Evolutionary conservation across 73 alveolate genomes (phyloP).

Genomic region (Paramecium caudatum): DNA sequence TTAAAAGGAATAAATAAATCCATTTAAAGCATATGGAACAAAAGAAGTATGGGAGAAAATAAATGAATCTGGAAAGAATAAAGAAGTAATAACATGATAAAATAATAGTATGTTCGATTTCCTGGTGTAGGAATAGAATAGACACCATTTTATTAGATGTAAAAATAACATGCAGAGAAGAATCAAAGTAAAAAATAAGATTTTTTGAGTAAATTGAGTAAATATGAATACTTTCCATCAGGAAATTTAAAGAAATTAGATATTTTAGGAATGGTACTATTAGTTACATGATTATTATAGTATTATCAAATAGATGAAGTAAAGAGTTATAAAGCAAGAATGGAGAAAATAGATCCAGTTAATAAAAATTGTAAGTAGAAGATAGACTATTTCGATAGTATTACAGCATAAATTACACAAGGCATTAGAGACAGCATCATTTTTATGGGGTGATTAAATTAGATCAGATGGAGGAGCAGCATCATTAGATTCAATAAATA

Average conservation of each 20-base stretch:
- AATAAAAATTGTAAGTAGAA: slow-evolving; percentile 51
- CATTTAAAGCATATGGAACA: slow-evolving; percentile 56
- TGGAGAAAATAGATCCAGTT: slow-evolving; percentile 53
- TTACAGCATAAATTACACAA: slow-evolving; percentile 45
- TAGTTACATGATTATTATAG: not conserved
- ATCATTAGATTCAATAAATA: slow-evolving; percentile 40
- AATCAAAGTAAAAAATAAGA: slow-evolving; percentile 51
- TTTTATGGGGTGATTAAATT: slow-evolving; percentile 57
- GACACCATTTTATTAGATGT: slow-evolving; percentile 64
- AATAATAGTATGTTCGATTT: not conserved
- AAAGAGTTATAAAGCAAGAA: slow-evolving; percentile 29
- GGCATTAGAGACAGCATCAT: slow-evolving; percentile 50
- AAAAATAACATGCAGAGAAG: slow-evolving; percentile 41
- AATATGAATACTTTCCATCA: slow-evolving; percentile 28
- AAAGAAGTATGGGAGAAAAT: slow-evolving; percentile 64
- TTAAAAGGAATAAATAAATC: slow-evolving; percentile 46
- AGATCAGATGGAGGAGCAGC: slow-evolving; percentile 3
- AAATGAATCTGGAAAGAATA: slow-evolving; percentile 9
- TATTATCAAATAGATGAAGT: slow-evolving; percentile 56
- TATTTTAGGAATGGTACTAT: slow-evolving; percentile 62
- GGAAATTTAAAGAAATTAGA: not conserved
- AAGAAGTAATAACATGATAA: not conserved
- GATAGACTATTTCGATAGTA: not conserved
- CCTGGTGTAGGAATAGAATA: slow-evolving; percentile 64
- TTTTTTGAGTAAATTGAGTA: not conserved